Conservation (phyloP, 176 grass and related monocot species). For the Carex cristatella region DNA sequence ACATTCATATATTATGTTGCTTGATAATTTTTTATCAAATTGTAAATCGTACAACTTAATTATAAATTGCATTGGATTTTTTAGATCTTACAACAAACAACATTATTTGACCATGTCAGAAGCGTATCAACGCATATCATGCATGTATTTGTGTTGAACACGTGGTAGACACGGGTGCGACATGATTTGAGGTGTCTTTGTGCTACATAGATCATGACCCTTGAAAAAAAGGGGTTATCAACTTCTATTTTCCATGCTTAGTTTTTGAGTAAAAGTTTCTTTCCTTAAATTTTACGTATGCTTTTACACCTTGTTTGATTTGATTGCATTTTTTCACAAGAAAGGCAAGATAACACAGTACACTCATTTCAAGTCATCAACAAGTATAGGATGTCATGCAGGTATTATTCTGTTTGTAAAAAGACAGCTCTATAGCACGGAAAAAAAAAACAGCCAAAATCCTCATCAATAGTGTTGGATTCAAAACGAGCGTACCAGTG, state of each 20-base stretch:
- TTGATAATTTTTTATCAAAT: no score
- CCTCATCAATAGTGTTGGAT: not conserved
- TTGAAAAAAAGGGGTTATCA: not conserved
- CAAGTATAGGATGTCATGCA: not conserved
- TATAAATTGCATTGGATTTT: no score
- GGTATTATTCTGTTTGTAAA: not conserved
- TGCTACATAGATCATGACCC: not conserved
- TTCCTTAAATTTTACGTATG: not conserved
- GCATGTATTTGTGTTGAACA: no score
- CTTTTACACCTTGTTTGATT: not conserved
- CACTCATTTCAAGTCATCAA: not conserved
- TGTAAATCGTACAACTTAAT: no score
- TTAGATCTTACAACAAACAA: no score
- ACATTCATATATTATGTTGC: no score
- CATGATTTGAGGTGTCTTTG: no score
- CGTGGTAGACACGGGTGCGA: no score
- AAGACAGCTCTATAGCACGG: not conserved
- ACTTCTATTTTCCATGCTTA: not conserved
- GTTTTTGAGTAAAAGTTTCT: not conserved
- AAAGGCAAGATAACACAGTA: not conserved
- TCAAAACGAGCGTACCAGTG: no score
- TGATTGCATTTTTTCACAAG: not conserved
- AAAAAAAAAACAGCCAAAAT: not conserved
- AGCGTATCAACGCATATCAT: no score
- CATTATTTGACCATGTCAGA: no score